Evolutionary conservation across 441 rosid genomes (phyloP), one percentile per base, ranked within the genome.

Genomic region (Aleurites moluccanus): DNA sequence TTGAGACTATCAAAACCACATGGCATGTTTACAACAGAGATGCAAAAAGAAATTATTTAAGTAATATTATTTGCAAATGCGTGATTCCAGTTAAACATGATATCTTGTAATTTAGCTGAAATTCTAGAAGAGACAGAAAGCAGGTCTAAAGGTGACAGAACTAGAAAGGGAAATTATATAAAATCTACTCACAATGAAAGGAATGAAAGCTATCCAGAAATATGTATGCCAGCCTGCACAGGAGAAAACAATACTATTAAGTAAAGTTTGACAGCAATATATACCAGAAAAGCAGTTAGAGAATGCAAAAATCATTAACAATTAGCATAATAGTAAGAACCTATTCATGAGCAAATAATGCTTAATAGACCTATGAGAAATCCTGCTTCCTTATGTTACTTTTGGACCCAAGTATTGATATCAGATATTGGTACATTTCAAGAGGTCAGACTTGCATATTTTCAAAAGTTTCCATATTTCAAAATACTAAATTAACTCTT

Each of bases 151-250:
- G 50, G n/a, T 35, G 42, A 23, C 45, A 42, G 57, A 38, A 57
- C 14, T 23, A 0, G 10, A 16, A 40, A 59, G 20, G 33, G 21
- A 64, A 28, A 66, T 21, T 9, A 25, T 35, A 63, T 38, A 11
- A 55, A 70, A 47, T 67, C 69, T 67, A 76, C 96, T 88, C 86
- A 96, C 99, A 23, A 83, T 55, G 50, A 87, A 81, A 30, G 97
- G 98, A 77, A 93, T 49, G 81, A 96, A 93, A 67, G 97, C 83
- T 80, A 96, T 80, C 89, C 89, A 92, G 77, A 93, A 93, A 83
- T 96, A 96, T 35, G 95, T 77, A 83, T 92, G 92, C 96, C 95
- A 92, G 40, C 89, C 97, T 96, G 88, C 81, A 85, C 30, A 53
- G 76, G 73, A 57, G 64, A 64, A 18, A 23, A 56, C 62, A 52